Base-by-base conservation (phyloP, 805 yeast genomes). In the Metschnikowia baotianmanensis region DNA sequence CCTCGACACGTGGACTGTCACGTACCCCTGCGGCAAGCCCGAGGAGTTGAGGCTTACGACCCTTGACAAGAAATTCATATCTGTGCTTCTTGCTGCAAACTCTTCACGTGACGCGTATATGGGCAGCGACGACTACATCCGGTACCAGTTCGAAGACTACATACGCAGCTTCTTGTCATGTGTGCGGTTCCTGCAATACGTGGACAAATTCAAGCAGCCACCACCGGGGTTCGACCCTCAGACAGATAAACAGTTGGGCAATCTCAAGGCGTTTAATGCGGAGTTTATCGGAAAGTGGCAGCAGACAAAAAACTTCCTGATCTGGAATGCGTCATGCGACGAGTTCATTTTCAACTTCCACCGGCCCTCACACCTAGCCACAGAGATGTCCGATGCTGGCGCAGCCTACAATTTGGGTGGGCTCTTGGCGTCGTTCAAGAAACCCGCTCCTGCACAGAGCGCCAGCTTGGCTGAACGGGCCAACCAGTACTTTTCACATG, bases 91-190 rank as follows among this genome's bases (percentile, higher is more conserved):
- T 3, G 56, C 60, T 26, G 72, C 75, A 5, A 78, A 37, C 9
- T 65, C 65, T 7, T 43, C 50, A n/a, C 50, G 48, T 13, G 65
- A 62, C 25, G 57, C 58, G 18, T 69, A 53, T 47, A 42, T 65
- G 9, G 71, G 74, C 5, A 65, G 62, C 50, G 98, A 93, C 54
- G 99, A 93, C 61, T 87, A 82, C 56, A 82, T 93, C 23, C 67
- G 98, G 38, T 76, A 80, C 63, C 88, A 82, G 53, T 90, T 91
- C 61, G 99, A 93, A 57, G 97, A 90, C 54, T 93, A 93, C 56
- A 62, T 90, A 19, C 74, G 84, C 43, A 87, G 95, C 9, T 59
- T 93, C 47, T 59, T 91, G 18, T 71, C 95, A 0, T 73, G 86
- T 19, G 80, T 77, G 17, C 84, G 95, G 59, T 85, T 82, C 52